A percentile compares a stretch with the other conserved stretches of the same genome.
Evolutionary conservation across 2,329 filamentous ascomycete genomes (phyloP).

Genomic region (Aureobasidium lini): DNA sequence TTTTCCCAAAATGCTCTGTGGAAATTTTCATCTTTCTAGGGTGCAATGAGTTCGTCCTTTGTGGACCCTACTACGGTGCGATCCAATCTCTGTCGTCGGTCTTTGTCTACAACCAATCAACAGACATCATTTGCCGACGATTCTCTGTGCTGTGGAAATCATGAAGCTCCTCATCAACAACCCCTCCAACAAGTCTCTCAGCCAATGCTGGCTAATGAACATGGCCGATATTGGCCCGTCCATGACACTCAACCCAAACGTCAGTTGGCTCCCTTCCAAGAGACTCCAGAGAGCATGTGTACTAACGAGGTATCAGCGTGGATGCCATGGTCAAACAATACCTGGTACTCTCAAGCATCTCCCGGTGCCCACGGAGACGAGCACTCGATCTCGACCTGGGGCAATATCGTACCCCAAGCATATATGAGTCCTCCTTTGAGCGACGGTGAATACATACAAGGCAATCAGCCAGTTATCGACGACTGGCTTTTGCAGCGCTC

Average conservation of each 20-base stretch:
- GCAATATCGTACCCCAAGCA: neutral
- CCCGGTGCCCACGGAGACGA: neutral
- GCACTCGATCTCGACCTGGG: neutral
- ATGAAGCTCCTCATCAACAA: neutral
- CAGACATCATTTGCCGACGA: neutral
- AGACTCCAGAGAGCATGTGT: neutral
- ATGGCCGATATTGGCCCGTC: neutral
- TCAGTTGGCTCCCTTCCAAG: neutral
- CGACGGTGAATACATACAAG: neutral
- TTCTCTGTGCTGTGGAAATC: neutral
- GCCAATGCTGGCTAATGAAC: neutral
- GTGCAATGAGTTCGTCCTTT: slow-evolving; percentile 13
- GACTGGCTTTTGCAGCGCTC: slow-evolving; percentile 3
- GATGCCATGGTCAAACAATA: neutral
- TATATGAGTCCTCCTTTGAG: neutral
- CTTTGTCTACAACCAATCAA: neutral
- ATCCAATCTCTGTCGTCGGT: neutral
- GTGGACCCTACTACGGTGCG: slow-evolving; percentile 3
- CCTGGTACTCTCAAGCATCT: neutral
- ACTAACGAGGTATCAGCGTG: neutral
- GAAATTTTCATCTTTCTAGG: neutral
- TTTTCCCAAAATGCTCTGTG: slow-evolving; percentile 5
- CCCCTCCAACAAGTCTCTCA: neutral
- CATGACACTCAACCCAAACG: neutral
- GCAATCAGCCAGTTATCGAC: neutral